These are phyloP conservation scores for Microbotryum lychnidis-dioicae DNA, from an alignment of 1,284 basidiomycete species.

Conservation along the genomic window DNA sequence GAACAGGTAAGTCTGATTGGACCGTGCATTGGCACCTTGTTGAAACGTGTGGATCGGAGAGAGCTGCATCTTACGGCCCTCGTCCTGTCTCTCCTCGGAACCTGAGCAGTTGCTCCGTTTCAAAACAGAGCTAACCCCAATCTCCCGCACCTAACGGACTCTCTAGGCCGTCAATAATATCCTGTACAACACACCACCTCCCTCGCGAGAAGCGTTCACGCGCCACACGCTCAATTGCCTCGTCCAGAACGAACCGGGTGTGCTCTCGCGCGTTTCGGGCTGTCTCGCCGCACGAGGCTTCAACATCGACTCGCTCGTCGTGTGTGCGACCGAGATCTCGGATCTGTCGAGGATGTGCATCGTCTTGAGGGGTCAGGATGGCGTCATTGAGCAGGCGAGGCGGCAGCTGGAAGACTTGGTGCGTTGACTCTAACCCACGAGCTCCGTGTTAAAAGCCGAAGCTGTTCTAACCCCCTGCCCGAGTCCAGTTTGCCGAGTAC, in stretches of 20 bases:
- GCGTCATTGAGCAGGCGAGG: conserved; percentile 92
- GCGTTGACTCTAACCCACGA: conserved; percentile 37
- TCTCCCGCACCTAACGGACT: too few species aligned
- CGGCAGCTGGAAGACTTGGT: conserved; percentile 90
- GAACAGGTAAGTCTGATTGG: conserved; percentile 9
- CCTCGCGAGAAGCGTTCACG: conserved; percentile 39
- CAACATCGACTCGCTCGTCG: conserved; percentile 92
- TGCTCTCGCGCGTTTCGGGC: conserved; percentile 93
- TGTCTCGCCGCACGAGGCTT: conserved; percentile 95
- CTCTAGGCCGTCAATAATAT: conserved; percentile 40
- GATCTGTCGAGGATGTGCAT: conserved; percentile 98
- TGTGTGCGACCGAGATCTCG: conserved; percentile 94
- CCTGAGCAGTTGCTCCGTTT: too few species aligned
- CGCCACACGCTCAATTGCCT: conserved; percentile 94
- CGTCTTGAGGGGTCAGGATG: conserved; percentile 91
- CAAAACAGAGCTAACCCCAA: too few species aligned
- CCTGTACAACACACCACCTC: conserved; percentile 37
- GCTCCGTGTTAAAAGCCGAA: conserved; percentile 1
- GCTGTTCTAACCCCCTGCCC: conserved; percentile 4
- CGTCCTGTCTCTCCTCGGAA: too few species aligned
- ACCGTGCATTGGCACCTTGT: too few species aligned
- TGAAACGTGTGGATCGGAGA: too few species aligned
- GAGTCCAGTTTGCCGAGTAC: not conserved
- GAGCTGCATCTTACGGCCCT: too few species aligned
- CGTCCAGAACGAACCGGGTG: conserved; percentile 98